Percentiles rank a stretch among this genome's conserved stretches.
Evolutionary conservation across 2,329 filamentous ascomycete genomes (phyloP).

Genomic region (Cladosporium oxysporum): DNA sequence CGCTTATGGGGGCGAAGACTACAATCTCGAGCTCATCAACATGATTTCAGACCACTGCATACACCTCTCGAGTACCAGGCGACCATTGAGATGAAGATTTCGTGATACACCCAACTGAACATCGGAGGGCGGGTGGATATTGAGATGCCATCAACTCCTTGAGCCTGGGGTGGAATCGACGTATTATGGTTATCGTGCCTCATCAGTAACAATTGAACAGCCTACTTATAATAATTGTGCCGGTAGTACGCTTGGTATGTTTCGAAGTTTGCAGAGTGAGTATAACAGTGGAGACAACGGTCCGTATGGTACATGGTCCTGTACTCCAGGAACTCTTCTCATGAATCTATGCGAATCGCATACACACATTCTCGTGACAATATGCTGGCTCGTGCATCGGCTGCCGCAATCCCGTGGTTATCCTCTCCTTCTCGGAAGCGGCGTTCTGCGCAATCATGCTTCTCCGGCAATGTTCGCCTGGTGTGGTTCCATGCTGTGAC

Average conservation of each 20-base stretch:
- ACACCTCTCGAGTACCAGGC: slow-evolving; percentile 93
- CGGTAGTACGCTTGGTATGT: background rate
- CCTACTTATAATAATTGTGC: background rate
- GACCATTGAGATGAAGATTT: slow-evolving; percentile 93
- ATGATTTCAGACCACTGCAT: slow-evolving; percentile 82
- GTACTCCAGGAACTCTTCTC: background rate
- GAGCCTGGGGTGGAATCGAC: slow-evolving; percentile 99
- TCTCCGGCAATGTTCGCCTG: background rate
- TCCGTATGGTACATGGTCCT: background rate
- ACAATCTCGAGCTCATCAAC: slow-evolving; percentile 70
- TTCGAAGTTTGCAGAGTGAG: background rate
- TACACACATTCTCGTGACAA: background rate
- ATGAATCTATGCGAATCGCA: background rate
- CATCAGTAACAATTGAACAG: background rate
- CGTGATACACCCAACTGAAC: slow-evolving; percentile 99
- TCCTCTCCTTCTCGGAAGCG: background rate
- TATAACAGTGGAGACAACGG: background rate
- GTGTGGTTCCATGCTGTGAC: background rate
- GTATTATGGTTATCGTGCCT: slow-evolving; percentile 38
- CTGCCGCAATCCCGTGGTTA: background rate
- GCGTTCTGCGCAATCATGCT: background rate
- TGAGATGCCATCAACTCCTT: slow-evolving; percentile 97
- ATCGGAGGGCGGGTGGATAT: slow-evolving; percentile 98
- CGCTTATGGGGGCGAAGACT: slow-evolving; percentile 64
- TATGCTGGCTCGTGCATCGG: background rate